phyloP scores from a whole-genome alignment of 305 asterid species.

The Rubia occidens region DNA sequence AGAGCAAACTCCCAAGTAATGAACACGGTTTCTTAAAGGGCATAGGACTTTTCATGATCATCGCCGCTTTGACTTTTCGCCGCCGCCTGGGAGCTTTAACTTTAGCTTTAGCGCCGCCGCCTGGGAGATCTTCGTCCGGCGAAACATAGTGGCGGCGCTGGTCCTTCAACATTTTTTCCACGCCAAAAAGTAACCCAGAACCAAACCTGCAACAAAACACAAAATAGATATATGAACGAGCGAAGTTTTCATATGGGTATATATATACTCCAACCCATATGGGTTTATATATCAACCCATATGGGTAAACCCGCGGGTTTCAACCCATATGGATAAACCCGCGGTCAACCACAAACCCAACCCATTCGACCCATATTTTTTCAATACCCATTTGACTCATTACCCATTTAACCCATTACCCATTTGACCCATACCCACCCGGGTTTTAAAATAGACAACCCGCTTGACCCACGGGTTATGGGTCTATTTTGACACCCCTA shows the following conservation, averaged over 20 bases:
- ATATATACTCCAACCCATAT: too few relatives aligned
- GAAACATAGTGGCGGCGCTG: conserved; percentile 79
- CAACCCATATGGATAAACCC: too few relatives aligned
- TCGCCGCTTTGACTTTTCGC: conserved; percentile 18
- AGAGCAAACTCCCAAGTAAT: conserved; percentile 3
- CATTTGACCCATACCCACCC: too few relatives aligned
- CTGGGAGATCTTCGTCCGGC: conserved; percentile 31
- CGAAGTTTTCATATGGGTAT: background rate
- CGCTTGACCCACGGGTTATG: too few relatives aligned
- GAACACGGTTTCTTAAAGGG: conserved; percentile 29
- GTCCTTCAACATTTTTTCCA: conserved; percentile 19
- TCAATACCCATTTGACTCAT: too few relatives aligned
- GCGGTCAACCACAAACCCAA: too few relatives aligned
- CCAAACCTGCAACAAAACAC: conserved; percentile 5
- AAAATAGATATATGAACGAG: background rate
- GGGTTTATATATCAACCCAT: too few relatives aligned
- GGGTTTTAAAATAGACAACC: too few relatives aligned
- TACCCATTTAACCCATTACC: too few relatives aligned
- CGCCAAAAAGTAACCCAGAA: conserved; percentile 5
- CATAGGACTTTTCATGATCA: conserved; percentile 52
- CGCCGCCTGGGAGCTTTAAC: conserved; percentile 6
- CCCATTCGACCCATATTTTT: too few relatives aligned
- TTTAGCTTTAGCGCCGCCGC: background rate
- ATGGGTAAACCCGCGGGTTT: too few relatives aligned
- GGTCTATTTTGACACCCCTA: too few relatives aligned